Percentiles rank a stretch among this genome's conserved stretches.
These are phyloP conservation scores for Pythium rishiriense DNA, from an alignment of 352 stramenopile species.

Conservation along the genomic window DNA sequence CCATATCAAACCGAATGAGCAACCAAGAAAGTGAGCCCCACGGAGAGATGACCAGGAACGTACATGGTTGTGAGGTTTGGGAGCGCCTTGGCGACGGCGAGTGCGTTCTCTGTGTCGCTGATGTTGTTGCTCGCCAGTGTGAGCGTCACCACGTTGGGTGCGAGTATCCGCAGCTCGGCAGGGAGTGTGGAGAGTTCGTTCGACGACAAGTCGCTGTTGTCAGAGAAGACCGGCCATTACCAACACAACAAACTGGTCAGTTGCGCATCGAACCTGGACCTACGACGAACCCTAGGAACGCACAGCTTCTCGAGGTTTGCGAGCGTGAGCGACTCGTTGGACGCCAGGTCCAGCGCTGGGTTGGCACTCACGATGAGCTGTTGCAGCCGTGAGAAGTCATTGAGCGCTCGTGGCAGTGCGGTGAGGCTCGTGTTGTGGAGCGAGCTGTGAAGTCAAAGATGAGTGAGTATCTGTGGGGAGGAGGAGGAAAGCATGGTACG, in stretches of 20 bases:
- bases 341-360: constrained; percentile 14
- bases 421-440: constrained; percentile 28
- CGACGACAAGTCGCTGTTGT: constrained; percentile 16
- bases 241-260: background rate
- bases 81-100: background rate
- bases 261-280: too few relatives aligned
- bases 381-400: constrained; percentile 18
- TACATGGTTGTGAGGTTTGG: constrained; percentile 19
- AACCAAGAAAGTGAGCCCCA: too few relatives aligned
- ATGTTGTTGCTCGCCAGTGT: constrained; percentile 11
- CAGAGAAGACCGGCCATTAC: background rate
- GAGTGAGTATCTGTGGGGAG: background rate
- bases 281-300: background rate
- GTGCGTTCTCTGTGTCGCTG: background rate
- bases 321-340: constrained; percentile 13
- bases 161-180: background rate
- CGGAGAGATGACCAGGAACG: background rate
- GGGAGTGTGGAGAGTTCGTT: constrained; percentile 12
- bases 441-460: constrained; percentile 19
- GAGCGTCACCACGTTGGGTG: constrained; percentile 4
- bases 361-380: constrained; percentile 29
- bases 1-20: background rate
- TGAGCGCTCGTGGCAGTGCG: constrained; percentile 23
- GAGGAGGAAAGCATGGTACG: background rate
- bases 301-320: constrained; percentile 11